phyloP scores from a whole-genome alignment of 352 stramenopile species.

The Globisporangium solare region DNA sequence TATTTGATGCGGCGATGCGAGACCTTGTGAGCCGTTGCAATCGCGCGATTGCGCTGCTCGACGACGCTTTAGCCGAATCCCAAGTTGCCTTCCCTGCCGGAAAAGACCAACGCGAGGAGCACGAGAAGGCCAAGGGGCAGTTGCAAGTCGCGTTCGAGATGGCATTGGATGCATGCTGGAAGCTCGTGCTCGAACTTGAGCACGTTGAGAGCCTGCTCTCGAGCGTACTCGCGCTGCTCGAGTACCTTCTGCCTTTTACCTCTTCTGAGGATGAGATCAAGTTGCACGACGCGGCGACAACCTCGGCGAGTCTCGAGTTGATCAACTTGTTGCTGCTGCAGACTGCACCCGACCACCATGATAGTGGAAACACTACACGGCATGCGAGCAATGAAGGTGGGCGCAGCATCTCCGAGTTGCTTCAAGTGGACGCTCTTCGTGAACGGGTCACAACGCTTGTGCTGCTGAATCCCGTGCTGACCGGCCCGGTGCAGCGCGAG shows the following conservation, averaged over 20 bases:
- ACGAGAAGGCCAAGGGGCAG: conserved; percentile 32
- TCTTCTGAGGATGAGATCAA: no score
- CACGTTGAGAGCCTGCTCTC: conserved; percentile 45
- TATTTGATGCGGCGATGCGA: conserved; percentile 33
- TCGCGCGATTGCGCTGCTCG: conserved; percentile 47
- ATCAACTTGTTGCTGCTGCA: conserved; percentile 31
- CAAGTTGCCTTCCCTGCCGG: conserved; percentile 50
- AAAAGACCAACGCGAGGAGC: conserved; percentile 35
- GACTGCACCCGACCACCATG: neutral
- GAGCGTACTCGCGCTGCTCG: conserved; percentile 38
- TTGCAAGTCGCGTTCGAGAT: conserved; percentile 78
- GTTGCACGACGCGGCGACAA: neutral
- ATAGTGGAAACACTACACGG: no score
- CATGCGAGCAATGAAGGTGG: neutral
- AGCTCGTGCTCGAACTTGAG: conserved; percentile 49
- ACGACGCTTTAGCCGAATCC: conserved; percentile 60
- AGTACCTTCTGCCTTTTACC: conserved; percentile 29
- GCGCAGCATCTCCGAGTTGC: conserved; percentile 31
- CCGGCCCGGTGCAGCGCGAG: conserved; percentile 53
- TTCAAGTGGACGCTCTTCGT: conserved; percentile 29
- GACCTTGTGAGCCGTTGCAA: conserved; percentile 31
- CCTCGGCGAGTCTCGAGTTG: conserved; percentile 19
- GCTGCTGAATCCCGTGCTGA: conserved; percentile 35
- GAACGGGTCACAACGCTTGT: conserved; percentile 34
- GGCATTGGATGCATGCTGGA: conserved; percentile 71